Base-by-base conservation (phyloP, 495 filamentous ascomycete species). In the Xylaria intraflava region DNA sequence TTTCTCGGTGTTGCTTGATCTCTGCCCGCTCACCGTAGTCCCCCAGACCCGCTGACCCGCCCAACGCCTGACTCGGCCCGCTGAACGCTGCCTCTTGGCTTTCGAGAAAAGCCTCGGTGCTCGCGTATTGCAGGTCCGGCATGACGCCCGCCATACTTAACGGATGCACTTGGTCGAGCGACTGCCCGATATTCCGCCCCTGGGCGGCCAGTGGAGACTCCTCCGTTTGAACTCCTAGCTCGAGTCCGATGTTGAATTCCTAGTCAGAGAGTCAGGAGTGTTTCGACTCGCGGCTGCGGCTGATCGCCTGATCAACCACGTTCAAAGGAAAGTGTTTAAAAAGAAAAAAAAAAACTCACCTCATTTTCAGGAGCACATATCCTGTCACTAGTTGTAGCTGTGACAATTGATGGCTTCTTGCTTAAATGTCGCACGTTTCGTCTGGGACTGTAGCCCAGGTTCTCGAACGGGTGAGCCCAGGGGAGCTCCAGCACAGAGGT, bases 1-100 rank as follows among this genome's bases (percentile, higher is more conserved):
- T 80, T 58, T 85, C 82, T 22, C 65, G 65, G 44, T 64, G 60
- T 9, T 48, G 26, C 16, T 48, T 43, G 19, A 35, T 35, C 22
- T 43, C 44, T 23, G 46, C 14, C 30, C 27, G 30, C n/a, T 41
- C 44, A 49, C 19, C 24, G 30, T 27, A n/a, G 53, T 19, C 23
- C 10, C 14, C 11, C 14, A 26, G 42, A 45, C 50, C 20, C 30
- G 12, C 6, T 10, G 50, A 38, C 19, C 8, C 35, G 4, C 40
- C 35, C 20, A 42, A 46, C 17, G 41, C n/a, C 36, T 11, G 22
- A 6, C n/a, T 42, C 20, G 31, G 31, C 29, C 24, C 41, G 22
- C 22, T 22, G 6, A 23, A 33, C 14, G 41, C 10, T 3, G 31
- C 22, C 10, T 41, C 47, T 1, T 1, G 30, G 16, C 14, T 26